Percentiles rank a stretch among this genome's conserved stretches.
Evolutionary conservation across 495 filamentous ascomycete species (phyloP).

Genomic region (Daldinia concentrica): DNA sequence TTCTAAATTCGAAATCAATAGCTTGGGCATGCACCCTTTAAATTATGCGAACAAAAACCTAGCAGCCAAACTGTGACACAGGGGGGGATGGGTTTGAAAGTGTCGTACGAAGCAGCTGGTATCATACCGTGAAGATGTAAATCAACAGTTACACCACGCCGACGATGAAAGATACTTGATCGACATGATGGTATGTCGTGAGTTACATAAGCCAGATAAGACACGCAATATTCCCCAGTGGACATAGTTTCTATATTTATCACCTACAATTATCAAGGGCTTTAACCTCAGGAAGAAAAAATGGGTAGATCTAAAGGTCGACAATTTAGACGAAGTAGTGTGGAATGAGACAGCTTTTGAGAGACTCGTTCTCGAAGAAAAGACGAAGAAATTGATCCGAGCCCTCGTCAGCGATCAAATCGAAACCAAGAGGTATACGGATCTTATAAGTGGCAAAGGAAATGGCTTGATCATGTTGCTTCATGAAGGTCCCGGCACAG

Average conservation of each 20-base stretch:
- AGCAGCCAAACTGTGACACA: background rate
- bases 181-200: slow-evolving; percentile 6
- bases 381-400: slow-evolving; percentile 61
- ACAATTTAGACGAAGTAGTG: slow-evolving; percentile 44
- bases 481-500: slow-evolving; percentile 60
- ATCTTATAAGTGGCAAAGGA: slow-evolving; percentile 59
- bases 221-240: background rate
- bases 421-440: slow-evolving; percentile 44
- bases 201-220: background rate
- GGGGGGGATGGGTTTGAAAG: slow-evolving; percentile 1
- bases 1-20: background rate
- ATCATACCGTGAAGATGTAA: background rate
- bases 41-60: background rate
- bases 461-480: slow-evolving; percentile 62
- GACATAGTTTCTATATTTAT: background rate
- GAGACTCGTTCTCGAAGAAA: slow-evolving; percentile 57
- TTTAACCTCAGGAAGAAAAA: slow-evolving; percentile 21
- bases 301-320: slow-evolving; percentile 33
- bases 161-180: slow-evolving; percentile 14
- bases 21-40: background rate
- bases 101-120: slow-evolving; percentile 1
- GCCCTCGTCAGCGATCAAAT: slow-evolving; percentile 55
- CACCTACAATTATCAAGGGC: slow-evolving; percentile 5
- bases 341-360: slow-evolving; percentile 65
- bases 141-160: background rate